Evolutionary conservation across 2,329 filamentous ascomycete genomes (phyloP).

Genomic region (Zymoseptoria tritici): DNA sequence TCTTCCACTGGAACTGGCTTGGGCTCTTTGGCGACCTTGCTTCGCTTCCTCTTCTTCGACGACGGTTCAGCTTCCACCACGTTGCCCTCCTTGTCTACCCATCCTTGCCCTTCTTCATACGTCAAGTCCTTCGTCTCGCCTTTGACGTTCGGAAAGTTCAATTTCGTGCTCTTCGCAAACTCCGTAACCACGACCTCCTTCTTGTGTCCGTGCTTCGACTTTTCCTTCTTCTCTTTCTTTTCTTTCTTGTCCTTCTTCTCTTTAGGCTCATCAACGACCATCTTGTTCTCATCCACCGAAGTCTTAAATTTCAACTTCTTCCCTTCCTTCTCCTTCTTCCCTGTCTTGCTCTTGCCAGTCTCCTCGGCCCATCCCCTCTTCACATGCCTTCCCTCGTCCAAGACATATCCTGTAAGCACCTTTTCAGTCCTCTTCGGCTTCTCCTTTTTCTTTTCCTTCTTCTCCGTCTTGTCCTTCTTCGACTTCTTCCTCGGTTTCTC

Average conservation of each 20-base stretch:
- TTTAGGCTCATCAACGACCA: constrained; percentile 59
- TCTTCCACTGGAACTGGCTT: constrained; percentile 2
- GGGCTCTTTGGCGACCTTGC: constrained; percentile 8
- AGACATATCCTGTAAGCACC: constrained; percentile 59
- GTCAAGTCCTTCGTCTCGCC: constrained; percentile 41
- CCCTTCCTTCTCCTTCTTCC: constrained; percentile 53
- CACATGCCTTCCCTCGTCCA: constrained; percentile 68
- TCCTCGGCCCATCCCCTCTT: constrained; percentile 81
- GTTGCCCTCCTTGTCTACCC: constrained; percentile 73
- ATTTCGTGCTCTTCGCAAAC: constrained; percentile 74
- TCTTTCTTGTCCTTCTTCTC: constrained; percentile 57
- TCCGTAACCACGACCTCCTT: constrained; percentile 71
- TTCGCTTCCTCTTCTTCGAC: constrained; percentile 28
- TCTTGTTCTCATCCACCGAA: constrained; percentile 51
- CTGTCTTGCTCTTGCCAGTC: constrained; percentile 27
- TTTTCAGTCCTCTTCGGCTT: constrained; percentile 38
- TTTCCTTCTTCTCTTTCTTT: constrained; percentile 49
- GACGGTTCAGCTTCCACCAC: constrained; percentile 55
- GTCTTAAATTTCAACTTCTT: constrained; percentile 82
- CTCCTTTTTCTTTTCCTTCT: constrained; percentile 49
- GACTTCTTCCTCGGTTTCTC: constrained; percentile 38
- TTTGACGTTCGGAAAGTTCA: constrained; percentile 38
- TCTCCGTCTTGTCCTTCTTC: constrained; percentile 48
- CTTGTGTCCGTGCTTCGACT: constrained; percentile 38
- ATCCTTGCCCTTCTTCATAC: constrained; percentile 78